These are phyloP conservation scores for Lasiodiplodia sp. DNA, from an alignment of 2,329 filamentous ascomycete species.

Conservation along the genomic window DNA sequence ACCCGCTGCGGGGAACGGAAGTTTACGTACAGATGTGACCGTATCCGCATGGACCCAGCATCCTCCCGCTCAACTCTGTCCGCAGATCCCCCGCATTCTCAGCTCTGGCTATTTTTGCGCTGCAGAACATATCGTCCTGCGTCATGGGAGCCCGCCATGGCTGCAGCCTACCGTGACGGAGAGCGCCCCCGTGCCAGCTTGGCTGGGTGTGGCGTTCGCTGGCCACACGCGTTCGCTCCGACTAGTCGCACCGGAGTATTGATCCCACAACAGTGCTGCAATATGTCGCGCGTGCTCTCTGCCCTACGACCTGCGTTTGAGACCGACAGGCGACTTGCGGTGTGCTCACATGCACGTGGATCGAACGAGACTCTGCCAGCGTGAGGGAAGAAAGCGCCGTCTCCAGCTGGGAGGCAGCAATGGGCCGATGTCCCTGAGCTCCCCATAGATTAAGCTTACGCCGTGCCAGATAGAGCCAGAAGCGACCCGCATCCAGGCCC, in stretches of 20 bases:
- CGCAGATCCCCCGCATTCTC: conserved; percentile 25
- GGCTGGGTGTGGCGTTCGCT: background rate
- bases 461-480: conserved; percentile 3
- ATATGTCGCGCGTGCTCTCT: conserved; percentile 5
- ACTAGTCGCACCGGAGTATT: conserved; percentile 21
- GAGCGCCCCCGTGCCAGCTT: conserved; percentile 2
- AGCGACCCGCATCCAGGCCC: background rate
- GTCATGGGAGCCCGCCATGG: background rate
- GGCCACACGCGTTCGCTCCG: conserved; percentile 1
- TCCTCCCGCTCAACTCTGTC: background rate
- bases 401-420: background rate
- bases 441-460: conserved; percentile 3
- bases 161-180: conserved; percentile 4
- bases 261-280: conserved; percentile 16
- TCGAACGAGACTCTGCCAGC: background rate
- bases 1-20: conserved; percentile 1
- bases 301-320: conserved; percentile 6
- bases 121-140: conserved; percentile 10
- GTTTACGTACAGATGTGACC: conserved; percentile 8
- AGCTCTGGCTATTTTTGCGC: conserved; percentile 19
- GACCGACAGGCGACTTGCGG: conserved; percentile 12
- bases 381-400: background rate
- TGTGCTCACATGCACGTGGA: conserved; percentile 20
- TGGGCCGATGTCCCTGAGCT: background rate
- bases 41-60: background rate